These are phyloP conservation scores for Saksenaea vasiformis DNA, from an alignment of 371 early-diverging fungal species.

Conservation along the genomic window DNA sequence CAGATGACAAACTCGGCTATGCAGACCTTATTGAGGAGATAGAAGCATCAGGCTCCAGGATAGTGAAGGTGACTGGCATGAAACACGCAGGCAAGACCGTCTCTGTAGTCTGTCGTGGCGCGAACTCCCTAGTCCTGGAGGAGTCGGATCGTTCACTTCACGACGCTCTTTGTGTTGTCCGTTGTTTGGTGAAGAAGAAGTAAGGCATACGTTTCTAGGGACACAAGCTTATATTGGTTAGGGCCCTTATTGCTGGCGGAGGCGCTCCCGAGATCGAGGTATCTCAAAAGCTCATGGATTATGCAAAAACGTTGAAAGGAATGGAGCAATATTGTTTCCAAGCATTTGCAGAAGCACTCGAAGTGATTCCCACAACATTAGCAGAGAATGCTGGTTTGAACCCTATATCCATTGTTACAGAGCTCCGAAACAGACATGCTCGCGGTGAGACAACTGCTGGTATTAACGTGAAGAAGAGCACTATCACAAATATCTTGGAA, in stretches of 20 bases:
- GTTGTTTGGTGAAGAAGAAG: slow-evolving; percentile 96
- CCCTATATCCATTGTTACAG: slow-evolving; percentile 95
- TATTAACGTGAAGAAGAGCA: slow-evolving; percentile 96
- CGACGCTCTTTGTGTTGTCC: slow-evolving; percentile 98
- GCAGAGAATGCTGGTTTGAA: slow-evolving; percentile 98
- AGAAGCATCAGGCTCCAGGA: slow-evolving; percentile 79
- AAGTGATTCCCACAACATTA: slow-evolving; percentile 93
- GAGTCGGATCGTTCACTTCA: slow-evolving; percentile 98
- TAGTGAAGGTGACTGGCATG: slow-evolving; percentile 90
- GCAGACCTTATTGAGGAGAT: slow-evolving; percentile 96
- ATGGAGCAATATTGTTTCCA: slow-evolving; percentile 93
- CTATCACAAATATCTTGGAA: slow-evolving; percentile 94
- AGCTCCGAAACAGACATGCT: slow-evolving; percentile 92
- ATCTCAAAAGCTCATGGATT: slow-evolving; percentile 75
- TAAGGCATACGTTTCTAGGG: not conserved
- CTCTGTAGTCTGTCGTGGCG: slow-evolving; percentile 94
- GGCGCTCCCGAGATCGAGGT: slow-evolving; percentile 98
- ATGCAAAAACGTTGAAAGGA: slow-evolving; percentile 88
- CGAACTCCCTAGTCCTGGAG: slow-evolving; percentile 96
- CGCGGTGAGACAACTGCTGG: slow-evolving; percentile 90
- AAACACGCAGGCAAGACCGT: slow-evolving; percentile 89
- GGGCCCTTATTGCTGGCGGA: slow-evolving; percentile 94
- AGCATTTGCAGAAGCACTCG: slow-evolving; percentile 96
- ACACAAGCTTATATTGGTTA: not conserved
- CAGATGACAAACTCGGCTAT: slow-evolving; percentile 92